phyloP scores from a whole-genome alignment of 192 early-diverging fungal species.

The Spinellus fusiger region DNA sequence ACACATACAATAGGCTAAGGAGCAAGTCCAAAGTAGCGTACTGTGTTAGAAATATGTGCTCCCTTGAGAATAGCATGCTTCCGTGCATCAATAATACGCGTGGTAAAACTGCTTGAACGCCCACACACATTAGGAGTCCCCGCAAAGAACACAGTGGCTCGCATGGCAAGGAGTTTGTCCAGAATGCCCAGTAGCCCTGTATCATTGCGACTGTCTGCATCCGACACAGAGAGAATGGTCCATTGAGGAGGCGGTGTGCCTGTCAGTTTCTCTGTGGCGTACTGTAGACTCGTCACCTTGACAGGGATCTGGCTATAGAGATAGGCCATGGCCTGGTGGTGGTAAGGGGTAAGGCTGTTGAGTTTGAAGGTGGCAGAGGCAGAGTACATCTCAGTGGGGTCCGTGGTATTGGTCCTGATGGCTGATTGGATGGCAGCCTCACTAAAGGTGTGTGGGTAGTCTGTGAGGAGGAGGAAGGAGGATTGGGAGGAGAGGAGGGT shows the following conservation, averaged over 20 bases:
- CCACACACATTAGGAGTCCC: constrained; percentile 29
- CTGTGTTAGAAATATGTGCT: not conserved
- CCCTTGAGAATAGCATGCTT: not conserved
- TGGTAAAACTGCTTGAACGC: constrained; percentile 25
- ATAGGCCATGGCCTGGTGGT: constrained; percentile 28
- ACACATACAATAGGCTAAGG: not conserved
- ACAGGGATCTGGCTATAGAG: constrained; percentile 23
- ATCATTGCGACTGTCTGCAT: not conserved
- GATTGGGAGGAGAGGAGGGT: constrained; percentile 4
- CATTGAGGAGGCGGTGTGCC: constrained; percentile 10
- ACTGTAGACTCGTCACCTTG: constrained; percentile 2
- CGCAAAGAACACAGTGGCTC: constrained; percentile 20
- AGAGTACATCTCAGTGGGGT: constrained; percentile 7
- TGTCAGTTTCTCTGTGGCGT: not conserved
- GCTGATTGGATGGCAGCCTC: not conserved
- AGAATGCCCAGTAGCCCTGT: constrained; percentile 24
- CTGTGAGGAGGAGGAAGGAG: constrained; percentile 31
- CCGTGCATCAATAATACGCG: constrained; percentile 23
- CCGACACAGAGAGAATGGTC: constrained; percentile 15
- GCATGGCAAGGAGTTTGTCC: constrained; percentile 31
- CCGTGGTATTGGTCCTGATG: not conserved
- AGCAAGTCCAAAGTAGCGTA: constrained; percentile 7
- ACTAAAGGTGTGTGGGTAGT: constrained; percentile 28
- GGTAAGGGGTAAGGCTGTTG: constrained; percentile 3
- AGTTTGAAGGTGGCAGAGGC: constrained; percentile 13